Conservation (phyloP, 371 early-diverging fungal species). For the Mortierella sp. region DNA sequence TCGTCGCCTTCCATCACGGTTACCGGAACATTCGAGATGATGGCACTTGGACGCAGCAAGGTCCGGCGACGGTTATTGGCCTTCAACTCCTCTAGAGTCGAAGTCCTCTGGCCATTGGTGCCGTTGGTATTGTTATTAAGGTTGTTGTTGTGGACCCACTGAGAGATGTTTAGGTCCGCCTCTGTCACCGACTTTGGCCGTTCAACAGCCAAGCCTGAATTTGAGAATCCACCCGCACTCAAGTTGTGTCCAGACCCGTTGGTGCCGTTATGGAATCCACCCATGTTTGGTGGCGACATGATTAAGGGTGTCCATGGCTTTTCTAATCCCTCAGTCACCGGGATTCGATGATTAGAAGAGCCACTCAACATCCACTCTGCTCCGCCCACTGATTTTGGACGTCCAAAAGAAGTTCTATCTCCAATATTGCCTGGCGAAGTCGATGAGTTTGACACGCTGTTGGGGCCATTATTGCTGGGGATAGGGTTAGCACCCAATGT, state of each 20-base stretch:
- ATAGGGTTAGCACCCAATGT: constrained; percentile 46
- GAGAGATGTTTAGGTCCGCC: constrained; percentile 53
- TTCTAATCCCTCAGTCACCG: constrained; percentile 36
- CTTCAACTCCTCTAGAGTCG: constrained; percentile 47
- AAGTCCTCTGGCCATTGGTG: constrained; percentile 6
- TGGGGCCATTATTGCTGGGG: constrained; percentile 16
- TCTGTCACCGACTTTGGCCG: constrained; percentile 67
- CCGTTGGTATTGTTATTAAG: constrained; percentile 18
- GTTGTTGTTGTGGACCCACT: constrained; percentile 40
- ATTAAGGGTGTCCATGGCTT: constrained; percentile 54
- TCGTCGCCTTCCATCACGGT: constrained; percentile 71
- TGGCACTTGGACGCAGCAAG: constrained; percentile 55
- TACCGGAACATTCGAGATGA: constrained; percentile 63
- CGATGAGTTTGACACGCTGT: constrained; percentile 10
- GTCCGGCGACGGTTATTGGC: constrained; percentile 57
- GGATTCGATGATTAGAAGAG: constrained; percentile 14
- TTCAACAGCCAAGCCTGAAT: constrained; percentile 61
- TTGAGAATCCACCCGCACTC: constrained; percentile 32
- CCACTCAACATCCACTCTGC: constrained; percentile 71
- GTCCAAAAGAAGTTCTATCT: constrained; percentile 59
- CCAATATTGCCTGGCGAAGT: constrained; percentile 54
- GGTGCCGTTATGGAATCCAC: constrained; percentile 55
- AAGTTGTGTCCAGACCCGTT: constrained; percentile 45
- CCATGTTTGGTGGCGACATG: constrained; percentile 65
- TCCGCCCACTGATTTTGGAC: constrained; percentile 79